Base-by-base conservation (phyloP, 2,329 filamentous ascomycete genomes). In the Trichoderma brevicompactum region DNA sequence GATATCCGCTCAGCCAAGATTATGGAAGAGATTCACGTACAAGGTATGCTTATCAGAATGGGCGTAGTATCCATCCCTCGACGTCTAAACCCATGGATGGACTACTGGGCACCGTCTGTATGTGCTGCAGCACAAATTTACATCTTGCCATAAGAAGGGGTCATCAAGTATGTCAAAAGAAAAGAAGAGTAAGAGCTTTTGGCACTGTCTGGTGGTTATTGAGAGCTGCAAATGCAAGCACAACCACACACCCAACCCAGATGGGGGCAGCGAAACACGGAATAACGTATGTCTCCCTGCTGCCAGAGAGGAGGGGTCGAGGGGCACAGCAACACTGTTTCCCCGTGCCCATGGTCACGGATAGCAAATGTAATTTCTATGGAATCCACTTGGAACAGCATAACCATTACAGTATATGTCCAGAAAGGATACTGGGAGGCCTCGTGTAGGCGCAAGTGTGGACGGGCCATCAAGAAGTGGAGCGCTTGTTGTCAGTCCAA, bases 391-490 rank as follows among this genome's bases (percentile, higher is more conserved):
- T 43, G 40, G 41, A 63, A 44, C 15, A 43, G 32, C 13, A 38
- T 41, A n/a, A 38, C 15, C 60, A 46, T 63, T 34, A 63, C 60
- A 63, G 60, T 50, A 63, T 54, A 28, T 54, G 5, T 34, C 13
- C 9, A 13, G 40, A 50, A 55, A 49, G 19, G 46, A 56, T 64
- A 54, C 61, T 56, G 52, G 61, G 61, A 56, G 61, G 52, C 50
- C 61, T 55, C 61, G 53, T 64, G 52, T 49, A 64, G 56, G 52
- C 50, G 41, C 43, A 64, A 56, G 12, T 64, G 61, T 64, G 61
- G 61, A 56, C 61, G 52, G 61, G 52, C 52, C 61, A 55, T 49
- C 36, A 34, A 50, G 43, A 48, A 55, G 61, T 64, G 61, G 61
- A 64, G 50, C 43, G 61, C 36, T 41, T 49, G 61, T 44, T 64